A percentile compares a stretch with the other conserved stretches of the same genome.
phyloP scores from a whole-genome alignment of 2,329 filamentous ascomycete species.

The Cytospora leucostoma region DNA sequence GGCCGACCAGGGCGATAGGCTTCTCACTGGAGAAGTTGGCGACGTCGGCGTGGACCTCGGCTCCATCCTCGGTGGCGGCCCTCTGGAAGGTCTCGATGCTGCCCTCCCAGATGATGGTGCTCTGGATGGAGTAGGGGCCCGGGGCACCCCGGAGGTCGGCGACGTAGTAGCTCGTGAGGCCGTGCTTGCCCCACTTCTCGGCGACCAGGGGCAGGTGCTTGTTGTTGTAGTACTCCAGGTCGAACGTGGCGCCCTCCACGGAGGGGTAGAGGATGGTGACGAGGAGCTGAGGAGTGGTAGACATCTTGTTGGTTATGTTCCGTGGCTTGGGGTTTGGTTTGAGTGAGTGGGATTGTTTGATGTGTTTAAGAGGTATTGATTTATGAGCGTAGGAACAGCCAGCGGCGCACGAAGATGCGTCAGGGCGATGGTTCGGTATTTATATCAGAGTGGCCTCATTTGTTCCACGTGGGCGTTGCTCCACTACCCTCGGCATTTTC shows the following conservation, averaged over 20 bases:
- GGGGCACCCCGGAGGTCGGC: constrained; percentile 31
- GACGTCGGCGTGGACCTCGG: constrained; percentile 36
- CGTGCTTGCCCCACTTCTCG: constrained; percentile 41
- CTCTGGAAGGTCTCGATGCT: constrained; percentile 32
- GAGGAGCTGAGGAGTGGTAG: constrained; percentile 9
- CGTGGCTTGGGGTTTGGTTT: neutral
- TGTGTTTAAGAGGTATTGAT: neutral
- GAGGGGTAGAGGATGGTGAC: constrained; percentile 44
- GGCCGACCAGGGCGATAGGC: constrained; percentile 23
- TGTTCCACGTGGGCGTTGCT: neutral
- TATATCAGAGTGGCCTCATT: neutral
- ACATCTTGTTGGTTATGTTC: constrained; percentile 19
- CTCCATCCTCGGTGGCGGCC: constrained; percentile 19
- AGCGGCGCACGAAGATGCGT: neutral
- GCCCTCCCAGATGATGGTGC: constrained; percentile 37
- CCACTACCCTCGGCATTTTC: neutral
- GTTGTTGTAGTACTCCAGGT: constrained; percentile 51
- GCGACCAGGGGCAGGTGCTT: constrained; percentile 49
- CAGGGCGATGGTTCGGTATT: neutral
- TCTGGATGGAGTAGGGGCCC: constrained; percentile 33
- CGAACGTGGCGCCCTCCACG: constrained; percentile 43
- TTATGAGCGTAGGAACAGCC: neutral
- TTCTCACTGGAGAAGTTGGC: constrained; percentile 36
- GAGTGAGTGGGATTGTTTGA: neutral
- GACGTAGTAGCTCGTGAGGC: constrained; percentile 41